These are phyloP conservation scores for Mariannaea sp. DNA, from an alignment of 2,329 filamentous ascomycete species.

Conservation along the genomic window DNA sequence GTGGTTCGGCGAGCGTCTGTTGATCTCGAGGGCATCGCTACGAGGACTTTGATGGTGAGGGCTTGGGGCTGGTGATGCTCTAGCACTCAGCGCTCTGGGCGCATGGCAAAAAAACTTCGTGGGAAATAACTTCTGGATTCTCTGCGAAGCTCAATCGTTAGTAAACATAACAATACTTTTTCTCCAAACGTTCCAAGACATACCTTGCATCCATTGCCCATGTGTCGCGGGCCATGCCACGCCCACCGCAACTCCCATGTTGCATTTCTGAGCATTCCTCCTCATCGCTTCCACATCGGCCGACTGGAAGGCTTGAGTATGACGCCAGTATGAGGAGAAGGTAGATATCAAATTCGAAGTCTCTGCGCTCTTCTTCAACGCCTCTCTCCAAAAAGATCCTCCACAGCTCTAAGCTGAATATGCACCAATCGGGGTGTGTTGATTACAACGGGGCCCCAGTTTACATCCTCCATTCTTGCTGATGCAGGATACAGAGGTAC, in stretches of 20 bases:
- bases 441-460: constrained; percentile 5
- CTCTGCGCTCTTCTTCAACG: not conserved
- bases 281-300: constrained; percentile 38
- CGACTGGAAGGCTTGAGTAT: constrained; percentile 1
- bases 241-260: constrained; percentile 40
- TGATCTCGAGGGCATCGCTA: not conserved
- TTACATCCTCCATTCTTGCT: not conserved
- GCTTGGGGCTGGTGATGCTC: not conserved
- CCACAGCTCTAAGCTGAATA: not conserved
- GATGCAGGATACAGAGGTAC: not conserved
- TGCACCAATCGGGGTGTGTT: constrained; percentile 16
- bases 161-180: constrained; percentile 16
- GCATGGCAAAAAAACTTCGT: not conserved
- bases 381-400: constrained; percentile 7
- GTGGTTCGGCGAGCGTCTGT: not conserved
- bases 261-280: constrained; percentile 45
- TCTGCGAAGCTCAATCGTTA: constrained; percentile 22
- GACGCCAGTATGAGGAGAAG: not conserved
- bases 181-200: constrained; percentile 5
- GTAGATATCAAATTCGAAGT: constrained; percentile 1
- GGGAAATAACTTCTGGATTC: constrained; percentile 2
- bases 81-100: not conserved
- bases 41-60: not conserved
- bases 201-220: constrained; percentile 32
- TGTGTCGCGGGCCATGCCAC: constrained; percentile 35